Base-by-base conservation (phyloP, 352 stramenopile genomes). In the Phytophthora cryptogea region DNA sequence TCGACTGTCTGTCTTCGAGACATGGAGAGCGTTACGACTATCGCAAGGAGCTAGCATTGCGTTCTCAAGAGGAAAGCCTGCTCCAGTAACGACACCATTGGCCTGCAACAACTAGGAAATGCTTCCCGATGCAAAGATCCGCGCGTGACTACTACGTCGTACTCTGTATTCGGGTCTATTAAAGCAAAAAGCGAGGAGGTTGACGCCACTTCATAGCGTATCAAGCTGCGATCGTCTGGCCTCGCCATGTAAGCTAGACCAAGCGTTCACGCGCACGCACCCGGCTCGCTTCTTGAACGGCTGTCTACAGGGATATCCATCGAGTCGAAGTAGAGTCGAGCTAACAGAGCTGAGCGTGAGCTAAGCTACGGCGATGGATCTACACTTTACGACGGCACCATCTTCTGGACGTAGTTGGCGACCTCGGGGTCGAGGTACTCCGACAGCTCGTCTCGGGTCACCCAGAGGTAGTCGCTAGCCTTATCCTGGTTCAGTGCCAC, bases 401-500 rank as follows among this genome's bases (percentile, higher is more conserved):
- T 87, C 80, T 94, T 92, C 41, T 72, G 77, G 59, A 92, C 59
- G 71, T 89, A 90, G 26, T 82, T 67, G 23, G 76, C 83, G 32
- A 89, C 75, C 47, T 89, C 79, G 3, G 70, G 47, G 26, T 82
- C 76, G 27, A 94, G 72, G 65, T 94, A 94, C 72, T 94, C 86
- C 33, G 67, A 62, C 46, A 94, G 63, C 55, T 94, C 83, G 14
- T 75, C 58, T 40, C 82, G 74, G 40, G 86, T 94, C 60, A 92
- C 86, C 86, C 86, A 94, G 27, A 92, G 61, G 62, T 89, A 92
- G 72, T 94, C 86, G 33, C 49, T 71, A 30, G 81, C 75, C 66
- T 90, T 86, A 28, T 57, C 42, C 37, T 53, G 51, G 56, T 94
- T 87, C 40, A 91, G 62, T 54, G 66, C 40, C 58, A 90, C 80